These are phyloP conservation scores for Sclerospora graminicola DNA, from an alignment of 352 stramenopile genomes.

Conservation along the genomic window DNA sequence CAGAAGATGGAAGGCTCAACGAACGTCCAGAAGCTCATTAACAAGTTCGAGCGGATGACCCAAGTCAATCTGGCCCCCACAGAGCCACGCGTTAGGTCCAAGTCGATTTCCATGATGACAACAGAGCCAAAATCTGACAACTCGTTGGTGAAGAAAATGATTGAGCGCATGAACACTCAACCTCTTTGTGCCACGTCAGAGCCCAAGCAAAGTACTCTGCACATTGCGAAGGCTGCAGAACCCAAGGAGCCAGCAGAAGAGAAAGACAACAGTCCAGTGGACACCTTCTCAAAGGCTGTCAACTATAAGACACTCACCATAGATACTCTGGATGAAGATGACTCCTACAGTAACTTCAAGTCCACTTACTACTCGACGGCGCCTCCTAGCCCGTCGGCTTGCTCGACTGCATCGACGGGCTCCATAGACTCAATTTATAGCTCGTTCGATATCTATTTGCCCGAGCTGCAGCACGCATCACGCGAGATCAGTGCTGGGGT, in stretches of 20 bases:
- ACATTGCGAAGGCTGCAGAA: not conserved
- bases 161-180: constrained; percentile 6
- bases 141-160: constrained; percentile 8
- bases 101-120: constrained; percentile 1
- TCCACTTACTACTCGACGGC: constrained; percentile 7
- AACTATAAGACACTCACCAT: constrained; percentile 10
- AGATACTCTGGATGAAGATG: constrained; percentile 6
- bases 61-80: constrained; percentile 3
- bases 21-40: constrained; percentile 24
- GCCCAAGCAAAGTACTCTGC: not conserved
- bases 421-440: constrained; percentile 24
- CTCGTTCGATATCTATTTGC: constrained; percentile 16
- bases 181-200: constrained; percentile 5
- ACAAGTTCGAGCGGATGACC: constrained; percentile 26
- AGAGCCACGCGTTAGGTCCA: constrained; percentile 2
- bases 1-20: constrained; percentile 8
- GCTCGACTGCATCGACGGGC: constrained; percentile 22
- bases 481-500: constrained; percentile 2
- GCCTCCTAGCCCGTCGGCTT: constrained; percentile 17
- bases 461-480: constrained; percentile 11
- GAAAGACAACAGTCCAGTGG: not conserved
- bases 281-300: not conserved
- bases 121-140: constrained; percentile 10
- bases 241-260: not conserved
- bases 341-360: constrained; percentile 6